Conservation (phyloP, 2,329 filamentous ascomycete species). For the Clonostachys solani region DNA sequence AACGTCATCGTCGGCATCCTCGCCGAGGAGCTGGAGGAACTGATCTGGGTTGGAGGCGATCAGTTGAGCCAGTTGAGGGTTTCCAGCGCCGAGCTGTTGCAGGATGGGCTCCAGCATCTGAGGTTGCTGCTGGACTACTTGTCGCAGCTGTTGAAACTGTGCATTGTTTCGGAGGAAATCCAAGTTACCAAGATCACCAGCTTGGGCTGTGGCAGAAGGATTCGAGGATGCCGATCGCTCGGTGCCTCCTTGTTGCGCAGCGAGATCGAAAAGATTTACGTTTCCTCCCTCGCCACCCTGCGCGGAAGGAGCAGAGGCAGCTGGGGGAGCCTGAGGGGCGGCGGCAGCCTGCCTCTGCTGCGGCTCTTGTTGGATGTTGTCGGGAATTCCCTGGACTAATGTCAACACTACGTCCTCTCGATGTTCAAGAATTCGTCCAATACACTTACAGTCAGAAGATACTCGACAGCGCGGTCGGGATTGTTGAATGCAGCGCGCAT, state of each 20-base stretch:
- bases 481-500: conserved; percentile 98
- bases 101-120: conserved; percentile 98
- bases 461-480: conserved; percentile 94
- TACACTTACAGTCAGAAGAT: conserved; percentile 73
- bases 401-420: not conserved
- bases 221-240: conserved; percentile 40
- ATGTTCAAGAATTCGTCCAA: not conserved
- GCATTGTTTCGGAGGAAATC: conserved; percentile 94
- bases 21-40: conserved; percentile 84
- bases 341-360: conserved; percentile 40
- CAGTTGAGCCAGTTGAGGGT: conserved; percentile 88
- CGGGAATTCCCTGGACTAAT: conserved; percentile 76
- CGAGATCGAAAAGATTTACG: conserved; percentile 90
- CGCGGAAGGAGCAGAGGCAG: conserved; percentile 28
- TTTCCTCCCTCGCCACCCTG: conserved; percentile 54
- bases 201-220: conserved; percentile 44
- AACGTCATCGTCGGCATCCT: conserved; percentile 81
- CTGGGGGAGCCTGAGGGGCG: conserved; percentile 26
- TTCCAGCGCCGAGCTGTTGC: conserved; percentile 91
- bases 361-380: conserved; percentile 72
- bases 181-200: conserved; percentile 66
- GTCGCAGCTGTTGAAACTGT: conserved; percentile 95
- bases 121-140: conserved; percentile 95
- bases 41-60: conserved; percentile 91
- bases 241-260: conserved; percentile 65